Conservation (phyloP, 2,329 filamentous ascomycete species). For the Gaeumannomyces sp. region DNA sequence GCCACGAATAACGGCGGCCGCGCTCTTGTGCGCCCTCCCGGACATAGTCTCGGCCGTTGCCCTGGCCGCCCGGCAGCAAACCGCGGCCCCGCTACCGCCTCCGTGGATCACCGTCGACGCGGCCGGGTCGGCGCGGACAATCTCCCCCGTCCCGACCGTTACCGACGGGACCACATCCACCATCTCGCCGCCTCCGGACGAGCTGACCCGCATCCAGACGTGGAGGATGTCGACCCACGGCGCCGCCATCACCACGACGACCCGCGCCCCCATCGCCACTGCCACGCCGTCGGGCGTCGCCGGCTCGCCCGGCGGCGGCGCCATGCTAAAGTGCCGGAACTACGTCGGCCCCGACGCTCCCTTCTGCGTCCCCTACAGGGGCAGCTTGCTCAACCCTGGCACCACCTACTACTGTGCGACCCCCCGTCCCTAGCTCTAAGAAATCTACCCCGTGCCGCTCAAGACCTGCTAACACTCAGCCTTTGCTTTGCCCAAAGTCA, state of each 20-base stretch:
- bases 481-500: conserved; percentile 20
- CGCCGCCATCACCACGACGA: conserved; percentile 23
- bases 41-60: background rate
- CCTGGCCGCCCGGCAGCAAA: background rate
- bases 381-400: conserved; percentile 23
- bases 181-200: conserved; percentile 21
- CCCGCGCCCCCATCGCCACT: conserved; percentile 12
- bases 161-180: conserved; percentile 22
- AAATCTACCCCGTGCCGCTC: background rate
- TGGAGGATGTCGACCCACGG: conserved; percentile 22
- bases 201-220: conserved; percentile 20
- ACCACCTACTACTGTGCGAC: conserved; percentile 28
- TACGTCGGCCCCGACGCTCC: conserved; percentile 21
- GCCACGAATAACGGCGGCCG: background rate
- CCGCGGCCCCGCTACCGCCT: background rate
- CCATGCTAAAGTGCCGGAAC: conserved; percentile 25
- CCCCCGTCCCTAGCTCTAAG: background rate
- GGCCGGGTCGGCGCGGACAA: conserved; percentile 21
- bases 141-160: conserved; percentile 22
- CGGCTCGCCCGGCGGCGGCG: conserved; percentile 16
- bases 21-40: background rate
- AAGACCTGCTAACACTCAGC: background rate
- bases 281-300: conserved; percentile 11
- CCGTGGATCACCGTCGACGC: conserved; percentile 28
- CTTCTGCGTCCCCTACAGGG: conserved; percentile 27